phyloP scores from a whole-genome alignment of 495 filamentous ascomycete genomes.

The Neurospora sp. region DNA sequence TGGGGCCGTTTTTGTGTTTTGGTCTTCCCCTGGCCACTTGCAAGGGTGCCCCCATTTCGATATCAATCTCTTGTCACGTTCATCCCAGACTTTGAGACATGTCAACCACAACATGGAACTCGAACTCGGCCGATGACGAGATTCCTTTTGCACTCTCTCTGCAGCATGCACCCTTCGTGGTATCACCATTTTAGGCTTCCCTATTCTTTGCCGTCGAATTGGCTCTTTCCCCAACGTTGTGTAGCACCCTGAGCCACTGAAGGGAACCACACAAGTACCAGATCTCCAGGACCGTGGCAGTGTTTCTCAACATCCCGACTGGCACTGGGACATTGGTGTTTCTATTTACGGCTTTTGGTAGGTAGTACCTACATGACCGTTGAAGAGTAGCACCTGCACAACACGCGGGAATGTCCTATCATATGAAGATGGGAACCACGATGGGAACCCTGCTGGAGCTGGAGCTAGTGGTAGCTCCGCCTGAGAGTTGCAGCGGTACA shows the following conservation, averaged over 20 bases:
- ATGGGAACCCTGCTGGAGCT: neutral
- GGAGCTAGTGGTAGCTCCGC: neutral
- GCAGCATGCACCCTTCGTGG: neutral
- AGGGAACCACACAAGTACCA: neutral
- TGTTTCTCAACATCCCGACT: neutral
- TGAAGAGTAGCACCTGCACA: no score
- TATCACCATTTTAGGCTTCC: neutral
- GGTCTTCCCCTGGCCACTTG: neutral
- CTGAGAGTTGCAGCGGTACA: neutral
- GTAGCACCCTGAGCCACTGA: neutral
- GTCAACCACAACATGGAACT: neutral
- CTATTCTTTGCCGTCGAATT: neutral
- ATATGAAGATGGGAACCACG: neutral
- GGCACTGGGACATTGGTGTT: neutral
- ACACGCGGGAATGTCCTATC: no score
- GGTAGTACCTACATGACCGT: no score
- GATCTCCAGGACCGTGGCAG: neutral
- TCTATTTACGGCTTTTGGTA: neutral
- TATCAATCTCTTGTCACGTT: neutral
- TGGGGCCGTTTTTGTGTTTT: conserved; percentile 4
- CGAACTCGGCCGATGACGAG: neutral
- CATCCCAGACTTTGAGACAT: neutral
- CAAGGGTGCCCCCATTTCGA: neutral
- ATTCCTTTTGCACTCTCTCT: neutral
- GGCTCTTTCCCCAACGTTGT: neutral